Base-by-base conservation (phyloP, 805 yeast genomes). In the Wickerhamiella azymoides region DNA sequence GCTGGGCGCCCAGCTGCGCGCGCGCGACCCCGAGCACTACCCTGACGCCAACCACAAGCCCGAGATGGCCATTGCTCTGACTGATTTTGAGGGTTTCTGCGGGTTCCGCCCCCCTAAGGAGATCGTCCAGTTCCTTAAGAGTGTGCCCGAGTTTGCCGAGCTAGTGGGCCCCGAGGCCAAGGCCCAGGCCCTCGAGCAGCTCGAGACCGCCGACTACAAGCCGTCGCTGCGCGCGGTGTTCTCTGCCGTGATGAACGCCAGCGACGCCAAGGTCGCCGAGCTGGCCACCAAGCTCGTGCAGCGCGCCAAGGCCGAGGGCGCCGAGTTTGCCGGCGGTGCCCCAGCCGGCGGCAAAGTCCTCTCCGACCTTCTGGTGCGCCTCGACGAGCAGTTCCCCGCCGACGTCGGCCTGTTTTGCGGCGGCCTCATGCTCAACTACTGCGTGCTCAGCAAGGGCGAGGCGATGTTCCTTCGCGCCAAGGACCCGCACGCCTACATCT, bases 41-140 rank as follows among this genome's bases (percentile, higher is more conserved):
- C 97, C 97, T 3, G 98, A 92, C 67, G 94, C 80, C 62, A 92
- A 92, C 69, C 98, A 92, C 67, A 92, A 92, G 70, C 98, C 98
- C n/a, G 98, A 92, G 65, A 92, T 92, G 98, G 97, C 98, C 43
- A 77, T 92, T 59, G 98, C 98, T 8, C 79, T 92, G 45, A 88
- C 97, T 18, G 84, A 77, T 50, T 92, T 92, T 57, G 97, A 92
- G 69, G 97, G 96, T 0, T 89, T 92, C 67, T 92, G 98, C 66
- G 98, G 98, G 0, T 92, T 92, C 70, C 80, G 92, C 61, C 98
- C 98, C 17, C 73, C 88, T 57, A 72, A 69, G 30, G 81, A 86
- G 65, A 73, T 92, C 54, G 79, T 79, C 40, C 68, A 68, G 39
- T 77, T 84, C 51, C 71, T 92, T 57, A 59, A 70, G 48, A 73